A percentile compares a stretch with the other conserved stretches of the same genome.
Evolutionary conservation across 1,284 basidiomycete genomes (phyloP).

Genomic region (Naganishia liquefaciens): DNA sequence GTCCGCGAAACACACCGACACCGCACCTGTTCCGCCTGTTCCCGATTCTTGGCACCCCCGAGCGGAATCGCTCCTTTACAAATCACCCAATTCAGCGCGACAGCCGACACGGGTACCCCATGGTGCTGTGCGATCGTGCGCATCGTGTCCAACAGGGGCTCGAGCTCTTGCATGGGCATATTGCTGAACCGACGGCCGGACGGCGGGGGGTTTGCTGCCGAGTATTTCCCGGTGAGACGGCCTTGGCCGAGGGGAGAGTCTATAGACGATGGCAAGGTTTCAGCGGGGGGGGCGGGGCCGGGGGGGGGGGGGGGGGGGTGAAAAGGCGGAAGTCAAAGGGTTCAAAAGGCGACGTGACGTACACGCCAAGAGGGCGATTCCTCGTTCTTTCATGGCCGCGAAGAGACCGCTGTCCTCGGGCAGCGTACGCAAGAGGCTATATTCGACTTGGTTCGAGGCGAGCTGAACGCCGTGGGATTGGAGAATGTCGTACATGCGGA

Average conservation of each 20-base stretch:
- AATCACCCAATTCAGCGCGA: slow-evolving; percentile 53
- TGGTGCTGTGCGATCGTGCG: slow-evolving; percentile 43
- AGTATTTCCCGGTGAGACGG: slow-evolving; percentile 51
- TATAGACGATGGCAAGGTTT: slow-evolving; percentile 18
- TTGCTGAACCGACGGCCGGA: slow-evolving; percentile 34
- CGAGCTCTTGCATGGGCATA: slow-evolving; percentile 44
- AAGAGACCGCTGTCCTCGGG: slow-evolving; percentile 46
- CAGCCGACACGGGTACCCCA: slow-evolving; percentile 44
- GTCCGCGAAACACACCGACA: too few relatives aligned
- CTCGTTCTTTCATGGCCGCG: slow-evolving; percentile 45
- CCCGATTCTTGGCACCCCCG: slow-evolving; percentile 49
- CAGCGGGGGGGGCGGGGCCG: neutral
- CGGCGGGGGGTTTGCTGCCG: slow-evolving; percentile 45
- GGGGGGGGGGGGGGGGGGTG: neutral
- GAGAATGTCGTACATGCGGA: slow-evolving; percentile 43
- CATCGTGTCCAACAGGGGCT: slow-evolving; percentile 46
- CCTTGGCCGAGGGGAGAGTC: slow-evolving; percentile 51
- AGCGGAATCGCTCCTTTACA: slow-evolving; percentile 52
- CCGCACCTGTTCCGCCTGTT: slow-evolving; percentile 48
- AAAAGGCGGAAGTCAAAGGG: neutral
- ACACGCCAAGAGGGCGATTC: slow-evolving; percentile 48
- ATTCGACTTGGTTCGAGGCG: slow-evolving; percentile 51
- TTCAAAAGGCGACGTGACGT: slow-evolving; percentile 30
- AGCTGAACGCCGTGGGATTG: slow-evolving; percentile 43
- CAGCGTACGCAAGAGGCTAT: slow-evolving; percentile 44